phyloP scores from a whole-genome alignment of 2,329 filamentous ascomycete species.

The Zasmidium angulare region DNA sequence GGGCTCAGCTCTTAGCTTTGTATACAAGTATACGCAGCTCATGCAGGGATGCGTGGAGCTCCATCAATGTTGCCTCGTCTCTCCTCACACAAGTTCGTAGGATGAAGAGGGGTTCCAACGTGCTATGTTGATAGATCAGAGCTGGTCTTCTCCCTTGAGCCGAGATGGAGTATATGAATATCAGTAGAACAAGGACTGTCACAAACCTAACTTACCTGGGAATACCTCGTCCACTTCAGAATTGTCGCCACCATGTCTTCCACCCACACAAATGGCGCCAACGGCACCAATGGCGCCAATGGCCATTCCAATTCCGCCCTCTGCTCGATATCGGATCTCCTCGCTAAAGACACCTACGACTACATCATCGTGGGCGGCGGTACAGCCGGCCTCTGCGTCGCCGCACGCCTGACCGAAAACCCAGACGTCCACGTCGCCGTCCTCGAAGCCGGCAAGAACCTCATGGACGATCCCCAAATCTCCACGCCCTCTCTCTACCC shows the following conservation, averaged over 20 bases:
- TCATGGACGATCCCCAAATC: constrained; percentile 31
- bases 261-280: not conserved
- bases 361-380: constrained; percentile 32
- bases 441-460: constrained; percentile 34
- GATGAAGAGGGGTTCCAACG: not conserved
- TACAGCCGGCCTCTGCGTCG: constrained; percentile 32
- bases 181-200: not conserved
- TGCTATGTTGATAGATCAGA: not conserved
- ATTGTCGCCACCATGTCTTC: not conserved
- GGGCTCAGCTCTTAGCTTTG: not conserved
- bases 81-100: not conserved
- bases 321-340: constrained; percentile 30
- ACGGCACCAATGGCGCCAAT: constrained; percentile 4
- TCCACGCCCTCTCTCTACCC: constrained; percentile 35
- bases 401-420: constrained; percentile 30
- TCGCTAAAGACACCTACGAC: constrained; percentile 25
- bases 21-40: not conserved
- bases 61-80: not conserved
- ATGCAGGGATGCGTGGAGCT: not conserved
- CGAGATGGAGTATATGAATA: not conserved
- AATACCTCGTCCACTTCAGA: not conserved
- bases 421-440: constrained; percentile 33
- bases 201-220: not conserved
- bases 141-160: not conserved
- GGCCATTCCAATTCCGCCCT: constrained; percentile 23